phyloP scores from a whole-genome alignment of 163 green algal genomes.

The Chloroidium sp. region DNA sequence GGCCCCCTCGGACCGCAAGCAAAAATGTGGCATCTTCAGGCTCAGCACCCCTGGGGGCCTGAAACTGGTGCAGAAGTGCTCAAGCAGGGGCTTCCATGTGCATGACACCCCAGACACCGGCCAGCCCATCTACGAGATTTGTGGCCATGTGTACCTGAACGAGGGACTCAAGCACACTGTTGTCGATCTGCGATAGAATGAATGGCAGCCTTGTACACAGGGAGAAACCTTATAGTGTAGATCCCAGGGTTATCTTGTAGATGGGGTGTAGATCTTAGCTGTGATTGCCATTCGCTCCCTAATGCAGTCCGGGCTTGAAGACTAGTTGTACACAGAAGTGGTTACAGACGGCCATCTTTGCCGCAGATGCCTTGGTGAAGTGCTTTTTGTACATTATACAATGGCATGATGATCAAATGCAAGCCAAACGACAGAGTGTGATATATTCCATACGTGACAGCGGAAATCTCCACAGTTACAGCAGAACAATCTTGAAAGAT shows the following conservation, averaged over 20 bases:
- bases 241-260: neutral
- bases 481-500: neutral
- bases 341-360: too few relatives aligned
- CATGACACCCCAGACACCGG: slow-evolving; percentile 63
- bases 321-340: neutral
- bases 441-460: too few relatives aligned
- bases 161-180: slow-evolving; percentile 57
- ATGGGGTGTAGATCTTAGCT: neutral
- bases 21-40: slow-evolving; percentile 84
- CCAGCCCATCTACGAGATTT: slow-evolving; percentile 88
- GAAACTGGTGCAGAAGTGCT: slow-evolving; percentile 75
- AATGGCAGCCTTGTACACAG: too few relatives aligned
- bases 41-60: slow-evolving; percentile 83
- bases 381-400: neutral
- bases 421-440: neutral
- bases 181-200: slow-evolving; percentile 47
- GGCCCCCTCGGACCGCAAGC: slow-evolving; percentile 69
- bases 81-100: slow-evolving; percentile 79
- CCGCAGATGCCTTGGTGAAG: neutral
- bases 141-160: slow-evolving; percentile 78
- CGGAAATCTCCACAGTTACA: neutral
- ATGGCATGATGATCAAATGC: neutral
- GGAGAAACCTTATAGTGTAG: too few relatives aligned
- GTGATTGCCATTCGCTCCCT: neutral
- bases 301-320: neutral